phyloP scores from a whole-genome alignment of 306 rosid species.

The Gastrolobium villosum region DNA sequence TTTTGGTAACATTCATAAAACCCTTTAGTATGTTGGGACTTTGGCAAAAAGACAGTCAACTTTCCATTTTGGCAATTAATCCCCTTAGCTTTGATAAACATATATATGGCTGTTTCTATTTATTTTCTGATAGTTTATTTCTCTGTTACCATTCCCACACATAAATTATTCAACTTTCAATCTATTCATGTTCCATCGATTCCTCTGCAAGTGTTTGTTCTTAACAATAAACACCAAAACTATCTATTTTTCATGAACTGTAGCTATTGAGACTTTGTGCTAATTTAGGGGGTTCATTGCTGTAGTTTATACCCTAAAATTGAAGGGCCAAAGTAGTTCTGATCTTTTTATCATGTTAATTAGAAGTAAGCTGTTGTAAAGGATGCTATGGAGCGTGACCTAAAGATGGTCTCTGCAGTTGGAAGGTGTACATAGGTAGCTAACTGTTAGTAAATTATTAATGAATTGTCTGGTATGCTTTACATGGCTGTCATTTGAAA shows the following conservation, averaged over 20 bases:
- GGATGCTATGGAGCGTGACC: not conserved
- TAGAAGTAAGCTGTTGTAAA: not conserved
- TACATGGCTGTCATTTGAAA: slow-evolving; percentile 33
- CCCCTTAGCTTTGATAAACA: slow-evolving; percentile 30
- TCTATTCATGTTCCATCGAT: not conserved
- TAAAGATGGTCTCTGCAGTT: slow-evolving; percentile 12
- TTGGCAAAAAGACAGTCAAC: slow-evolving; percentile 2
- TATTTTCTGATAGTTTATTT: slow-evolving; percentile 13
- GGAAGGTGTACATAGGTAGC: slow-evolving; percentile 6
- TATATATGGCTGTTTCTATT: slow-evolving; percentile 15
- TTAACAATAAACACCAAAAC: slow-evolving; percentile 6
- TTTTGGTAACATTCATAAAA: slow-evolving; percentile 33
- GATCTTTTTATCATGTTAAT: not conserved
- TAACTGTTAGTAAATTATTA: slow-evolving; percentile 8
- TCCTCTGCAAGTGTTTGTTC: slow-evolving; percentile 10
- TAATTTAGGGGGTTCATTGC: not conserved
- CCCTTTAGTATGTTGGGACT: not conserved
- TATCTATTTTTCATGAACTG: not conserved
- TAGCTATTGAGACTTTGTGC: slow-evolving; percentile 17
- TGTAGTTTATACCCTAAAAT: slow-evolving; percentile 12
- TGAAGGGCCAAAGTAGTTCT: not conserved
- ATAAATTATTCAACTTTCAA: not conserved
- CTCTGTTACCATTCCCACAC: slow-evolving; percentile 2
- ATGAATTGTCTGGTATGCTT: slow-evolving; percentile 25
- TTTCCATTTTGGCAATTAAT: slow-evolving; percentile 31